These are phyloP conservation scores for Pisolithus sp. DNA, from an alignment of 768 basidiomycete species.

Conservation along the genomic window DNA sequence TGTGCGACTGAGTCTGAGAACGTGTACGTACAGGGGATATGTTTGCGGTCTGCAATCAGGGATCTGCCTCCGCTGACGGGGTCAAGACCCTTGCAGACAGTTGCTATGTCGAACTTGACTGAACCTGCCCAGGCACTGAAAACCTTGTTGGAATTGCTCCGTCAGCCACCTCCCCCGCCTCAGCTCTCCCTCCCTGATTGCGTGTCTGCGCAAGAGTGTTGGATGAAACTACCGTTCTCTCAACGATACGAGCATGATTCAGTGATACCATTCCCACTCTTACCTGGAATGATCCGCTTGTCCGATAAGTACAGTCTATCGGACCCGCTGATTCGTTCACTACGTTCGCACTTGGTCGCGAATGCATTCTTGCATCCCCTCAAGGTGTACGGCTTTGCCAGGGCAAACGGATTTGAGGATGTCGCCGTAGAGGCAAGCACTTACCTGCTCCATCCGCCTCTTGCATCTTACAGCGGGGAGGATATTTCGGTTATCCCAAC, in stretches of 20 bases:
- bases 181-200: slow-evolving; percentile 20
- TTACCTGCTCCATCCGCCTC: slow-evolving; percentile 46
- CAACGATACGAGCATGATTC: slow-evolving; percentile 29
- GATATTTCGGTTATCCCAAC: slow-evolving; percentile 50
- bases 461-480: slow-evolving; percentile 46
- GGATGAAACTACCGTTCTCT: slow-evolving; percentile 27
- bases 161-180: slow-evolving; percentile 47
- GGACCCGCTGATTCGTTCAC: slow-evolving; percentile 33
- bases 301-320: slow-evolving; percentile 63
- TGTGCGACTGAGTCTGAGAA: slow-evolving; percentile 5
- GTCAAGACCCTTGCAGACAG: background rate
- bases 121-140: slow-evolving; percentile 45
- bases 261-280: slow-evolving; percentile 60
- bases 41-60: slow-evolving; percentile 53
- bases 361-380: slow-evolving; percentile 47
- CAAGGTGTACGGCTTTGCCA: slow-evolving; percentile 57
- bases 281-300: slow-evolving; percentile 49
- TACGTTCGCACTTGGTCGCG: slow-evolving; percentile 48
- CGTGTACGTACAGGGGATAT: slow-evolving; percentile 46
- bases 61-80: slow-evolving; percentile 2
- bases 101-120: slow-evolving; percentile 36
- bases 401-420: slow-evolving; percentile 33
- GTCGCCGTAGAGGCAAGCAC: slow-evolving; percentile 54
- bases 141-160: slow-evolving; percentile 50
- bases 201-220: slow-evolving; percentile 15